These are phyloP conservation scores for Penicillium fimorum DNA, from an alignment of 495 filamentous ascomycete genomes.

Conservation along the genomic window DNA sequence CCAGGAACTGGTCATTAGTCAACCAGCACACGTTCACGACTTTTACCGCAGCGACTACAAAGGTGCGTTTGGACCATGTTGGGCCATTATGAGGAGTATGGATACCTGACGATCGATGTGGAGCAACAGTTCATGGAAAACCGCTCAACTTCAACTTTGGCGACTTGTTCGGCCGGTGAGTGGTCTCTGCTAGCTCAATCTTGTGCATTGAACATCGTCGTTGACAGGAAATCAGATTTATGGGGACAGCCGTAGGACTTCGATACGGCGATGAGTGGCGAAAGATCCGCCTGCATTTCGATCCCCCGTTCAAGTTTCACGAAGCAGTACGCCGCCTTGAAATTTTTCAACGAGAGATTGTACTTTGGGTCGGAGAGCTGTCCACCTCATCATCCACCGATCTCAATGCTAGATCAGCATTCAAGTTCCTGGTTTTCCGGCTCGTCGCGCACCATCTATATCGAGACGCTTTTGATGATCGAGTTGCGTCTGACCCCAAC, in stretches of 20 bases:
- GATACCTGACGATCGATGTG: too few relatives aligned
- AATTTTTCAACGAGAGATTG: neutral
- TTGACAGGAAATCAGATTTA: neutral
- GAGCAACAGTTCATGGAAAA: too few relatives aligned
- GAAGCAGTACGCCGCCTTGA: neutral
- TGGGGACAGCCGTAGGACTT: neutral
- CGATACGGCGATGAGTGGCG: neutral
- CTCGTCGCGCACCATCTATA: neutral
- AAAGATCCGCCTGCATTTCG: slow-evolving; percentile 1
- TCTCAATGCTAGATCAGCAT: neutral
- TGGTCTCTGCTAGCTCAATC: too few relatives aligned
- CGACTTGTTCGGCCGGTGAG: too few relatives aligned
- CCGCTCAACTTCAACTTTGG: too few relatives aligned
- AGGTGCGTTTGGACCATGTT: neutral
- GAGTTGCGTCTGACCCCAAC: neutral
- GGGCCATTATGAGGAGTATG: neutral
- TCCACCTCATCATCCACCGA: neutral
- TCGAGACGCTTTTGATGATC: neutral
- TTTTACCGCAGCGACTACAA: neutral
- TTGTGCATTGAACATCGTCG: neutral
- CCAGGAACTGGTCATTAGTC: neutral
- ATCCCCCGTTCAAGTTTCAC: slow-evolving; percentile 1
- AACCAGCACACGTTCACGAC: slow-evolving; percentile 1
- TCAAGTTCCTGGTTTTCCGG: neutral
- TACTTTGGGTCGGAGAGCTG: neutral